Evolutionary conservation across 257 asterid species (phyloP).

Genomic region (Nicotiana tabacum): DNA sequence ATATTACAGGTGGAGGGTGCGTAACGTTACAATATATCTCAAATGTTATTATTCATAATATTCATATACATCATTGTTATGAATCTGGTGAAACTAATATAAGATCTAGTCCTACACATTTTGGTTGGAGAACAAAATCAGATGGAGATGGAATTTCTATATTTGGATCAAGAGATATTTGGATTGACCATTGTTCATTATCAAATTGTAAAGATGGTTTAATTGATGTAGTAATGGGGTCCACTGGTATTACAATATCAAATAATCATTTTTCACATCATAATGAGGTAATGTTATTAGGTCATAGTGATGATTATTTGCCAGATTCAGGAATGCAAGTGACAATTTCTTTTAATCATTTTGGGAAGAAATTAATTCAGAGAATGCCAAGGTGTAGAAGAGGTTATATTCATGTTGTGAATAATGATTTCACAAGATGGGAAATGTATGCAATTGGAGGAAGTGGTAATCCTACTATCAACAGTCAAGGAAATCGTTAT

Average conservation of each 20-base stretch:
- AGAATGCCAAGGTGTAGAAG: constrained; percentile 81
- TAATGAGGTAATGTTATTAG: constrained; percentile 65
- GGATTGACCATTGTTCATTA: constrained; percentile 72
- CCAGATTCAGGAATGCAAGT: constrained; percentile 86
- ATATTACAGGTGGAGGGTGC: constrained; percentile 68
- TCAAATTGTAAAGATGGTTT: constrained; percentile 68
- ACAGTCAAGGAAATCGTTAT: constrained; percentile 74
- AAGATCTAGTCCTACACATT: constrained; percentile 68
- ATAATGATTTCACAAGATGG: constrained; percentile 73
- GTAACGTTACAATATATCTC: constrained; percentile 50
- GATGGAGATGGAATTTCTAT: constrained; percentile 78
- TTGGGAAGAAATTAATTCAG: constrained; percentile 54
- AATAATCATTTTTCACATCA: constrained; percentile 65
- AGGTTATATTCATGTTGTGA: constrained; percentile 74
- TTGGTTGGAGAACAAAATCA: constrained; percentile 48
- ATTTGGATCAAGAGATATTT: constrained; percentile 51
- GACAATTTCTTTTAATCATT: constrained; percentile 65
- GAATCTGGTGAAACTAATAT: constrained; percentile 54
- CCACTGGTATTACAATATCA: constrained; percentile 61
- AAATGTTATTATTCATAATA: constrained; percentile 63
- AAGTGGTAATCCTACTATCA: constrained; percentile 71
- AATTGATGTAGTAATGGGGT: constrained; percentile 70
- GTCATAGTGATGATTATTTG: constrained; percentile 60
- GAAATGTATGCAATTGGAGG: constrained; percentile 89
- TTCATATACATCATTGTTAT: constrained; percentile 61